These are phyloP conservation scores for Jackrogersella minutella DNA, from an alignment of 495 filamentous ascomycete species.

Conservation along the genomic window DNA sequence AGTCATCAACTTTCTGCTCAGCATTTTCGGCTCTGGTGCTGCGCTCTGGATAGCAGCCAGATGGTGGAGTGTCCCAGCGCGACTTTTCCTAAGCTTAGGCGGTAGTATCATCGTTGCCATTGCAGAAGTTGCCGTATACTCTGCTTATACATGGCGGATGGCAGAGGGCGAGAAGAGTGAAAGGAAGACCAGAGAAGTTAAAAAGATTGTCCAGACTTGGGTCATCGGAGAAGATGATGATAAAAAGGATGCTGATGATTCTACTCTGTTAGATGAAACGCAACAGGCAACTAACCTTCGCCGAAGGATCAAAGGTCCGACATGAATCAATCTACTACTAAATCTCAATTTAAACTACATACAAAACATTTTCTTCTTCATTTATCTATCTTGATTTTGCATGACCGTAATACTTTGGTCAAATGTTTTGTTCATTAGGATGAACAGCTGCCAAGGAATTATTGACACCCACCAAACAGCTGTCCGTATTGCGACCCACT, in stretches of 20 bases:
- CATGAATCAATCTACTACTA: slow-evolving; percentile 5
- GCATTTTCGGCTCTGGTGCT: slow-evolving; percentile 72
- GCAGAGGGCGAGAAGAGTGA: slow-evolving; percentile 73
- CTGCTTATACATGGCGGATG: slow-evolving; percentile 81
- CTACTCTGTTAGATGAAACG: slow-evolving; percentile 37
- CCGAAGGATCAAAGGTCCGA: slow-evolving; percentile 41
- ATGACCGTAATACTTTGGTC: no score
- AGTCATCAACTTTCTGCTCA: slow-evolving; percentile 77
- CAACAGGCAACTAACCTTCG: slow-evolving; percentile 42
- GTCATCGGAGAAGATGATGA: slow-evolving; percentile 63
- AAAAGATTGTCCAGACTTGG: slow-evolving; percentile 74
- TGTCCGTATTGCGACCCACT: slow-evolving; percentile 16
- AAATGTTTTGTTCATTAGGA: background rate
- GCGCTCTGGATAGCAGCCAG: slow-evolving; percentile 77
- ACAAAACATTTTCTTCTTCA: no score
- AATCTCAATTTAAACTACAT: background rate
- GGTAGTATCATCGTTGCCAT: slow-evolving; percentile 76
- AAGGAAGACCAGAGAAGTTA: slow-evolving; percentile 70
- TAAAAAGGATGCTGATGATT: slow-evolving; percentile 46
- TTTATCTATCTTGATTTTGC: no score
- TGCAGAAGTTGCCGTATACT: slow-evolving; percentile 88
- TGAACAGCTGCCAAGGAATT: slow-evolving; percentile 5
- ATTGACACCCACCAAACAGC: slow-evolving; percentile 9
- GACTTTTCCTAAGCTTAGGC: slow-evolving; percentile 73
- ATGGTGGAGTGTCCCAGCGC: slow-evolving; percentile 72